Base-by-base conservation (phyloP, 2,329 filamentous ascomycete genomes). In the Microdochium trichocladiopsis region DNA sequence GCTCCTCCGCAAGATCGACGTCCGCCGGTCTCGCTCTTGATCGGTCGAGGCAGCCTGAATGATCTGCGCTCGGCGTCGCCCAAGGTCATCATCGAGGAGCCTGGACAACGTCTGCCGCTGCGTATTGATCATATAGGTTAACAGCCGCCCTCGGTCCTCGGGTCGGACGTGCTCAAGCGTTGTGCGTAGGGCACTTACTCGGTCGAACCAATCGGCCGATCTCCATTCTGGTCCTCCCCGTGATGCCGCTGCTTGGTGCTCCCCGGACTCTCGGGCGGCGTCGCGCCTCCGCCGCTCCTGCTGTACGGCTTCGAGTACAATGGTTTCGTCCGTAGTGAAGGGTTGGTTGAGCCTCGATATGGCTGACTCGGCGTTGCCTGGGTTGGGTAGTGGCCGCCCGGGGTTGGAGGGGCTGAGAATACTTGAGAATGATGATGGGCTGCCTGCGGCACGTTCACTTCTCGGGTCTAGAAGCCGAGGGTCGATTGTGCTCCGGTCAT, bases 271-370 rank as follows among this genome's bases (percentile, higher is more conserved):
- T 59, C 47, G 59, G 69, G 65, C 28, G 16, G 60, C 57, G 51
- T 80, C 77, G 43, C 76, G 70, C 18, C 76, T 73, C 23, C 77
- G 73, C 31, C 80, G 75, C 50, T 79, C 75, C 25, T 72, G 72
- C 55, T 80, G 75, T 25, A 82, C 71, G 2, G 79, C 79, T 53
- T 83, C 79, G 2, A 84, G 65, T 1, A 83, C 77, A 47, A 76
- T 64, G 2, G 76, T 77, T 57, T 85, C 82, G 49, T 80, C 78
- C 1, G 74, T 55, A 2, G 74, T 78, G 25, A 81, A 69, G 1
- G 80, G 78, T 28, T 72, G 68, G 51, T 81, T 79, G 25, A 79
- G 64, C 28, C 70, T 66, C 16, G 78, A 71, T 25, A 25, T 28
- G 11, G 74, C 56, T 1, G 60, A 51, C 10, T 73, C 70, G 2